These are phyloP conservation scores for Pholiota conissans DNA, from an alignment of 768 basidiomycete genomes.

Conservation along the genomic window DNA sequence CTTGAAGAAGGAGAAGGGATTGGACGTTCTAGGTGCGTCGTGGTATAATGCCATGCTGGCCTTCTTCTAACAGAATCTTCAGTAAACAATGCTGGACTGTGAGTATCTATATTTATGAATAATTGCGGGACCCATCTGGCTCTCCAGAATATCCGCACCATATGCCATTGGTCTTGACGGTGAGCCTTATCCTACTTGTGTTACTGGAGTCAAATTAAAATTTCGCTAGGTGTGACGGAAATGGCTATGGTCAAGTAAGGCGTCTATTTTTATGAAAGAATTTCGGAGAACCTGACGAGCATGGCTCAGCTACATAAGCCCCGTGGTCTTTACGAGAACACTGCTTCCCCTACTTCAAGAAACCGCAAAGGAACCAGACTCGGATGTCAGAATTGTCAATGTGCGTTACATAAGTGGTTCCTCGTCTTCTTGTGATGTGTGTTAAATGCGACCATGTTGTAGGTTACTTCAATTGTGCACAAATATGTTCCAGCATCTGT, in stretches of 20 bases:
- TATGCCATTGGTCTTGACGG: constrained; percentile 14
- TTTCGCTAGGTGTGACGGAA: constrained; percentile 36
- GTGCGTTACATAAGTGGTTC: constrained; percentile 44
- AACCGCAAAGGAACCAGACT: constrained; percentile 45
- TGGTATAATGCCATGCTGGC: not conserved
- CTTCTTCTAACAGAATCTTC: not conserved
- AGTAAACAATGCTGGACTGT: constrained; percentile 64
- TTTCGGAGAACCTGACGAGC: not conserved
- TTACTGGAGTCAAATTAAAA: not conserved
- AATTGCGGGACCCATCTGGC: not conserved
- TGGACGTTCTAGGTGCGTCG: constrained; percentile 53
- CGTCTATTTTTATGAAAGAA: not conserved
- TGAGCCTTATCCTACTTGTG: not conserved
- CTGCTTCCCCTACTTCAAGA: constrained; percentile 51
- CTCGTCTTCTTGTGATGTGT: no score
- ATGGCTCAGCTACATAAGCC: constrained; percentile 50
- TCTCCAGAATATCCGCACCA: constrained; percentile 5
- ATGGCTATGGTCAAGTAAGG: constrained; percentile 45
- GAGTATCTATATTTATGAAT: constrained; percentile 11
- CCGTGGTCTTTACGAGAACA: constrained; percentile 53
- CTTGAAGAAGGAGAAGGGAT: constrained; percentile 44
- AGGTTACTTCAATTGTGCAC: constrained; percentile 22
- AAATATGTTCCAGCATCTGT: constrained; percentile 15
- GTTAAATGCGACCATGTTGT: no score
- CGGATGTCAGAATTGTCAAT: constrained; percentile 63